Evolutionary conservation across 1,284 basidiomycete genomes (phyloP).

Genomic region (Ustilago bromivora): DNA sequence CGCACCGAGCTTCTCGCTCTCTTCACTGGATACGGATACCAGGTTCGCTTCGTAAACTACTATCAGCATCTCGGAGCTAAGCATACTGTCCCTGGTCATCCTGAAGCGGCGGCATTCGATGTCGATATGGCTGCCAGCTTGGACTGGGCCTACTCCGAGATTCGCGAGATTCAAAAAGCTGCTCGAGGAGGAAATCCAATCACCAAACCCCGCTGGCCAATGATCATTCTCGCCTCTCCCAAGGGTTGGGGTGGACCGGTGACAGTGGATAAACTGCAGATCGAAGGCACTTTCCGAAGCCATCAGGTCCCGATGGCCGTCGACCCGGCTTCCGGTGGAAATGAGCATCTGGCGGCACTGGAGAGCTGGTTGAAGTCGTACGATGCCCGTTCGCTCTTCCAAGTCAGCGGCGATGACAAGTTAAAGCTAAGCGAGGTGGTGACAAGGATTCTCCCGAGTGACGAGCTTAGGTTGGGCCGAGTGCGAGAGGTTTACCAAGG

Average conservation of each 20-base stretch:
- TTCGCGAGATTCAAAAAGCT: constrained; percentile 78
- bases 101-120: constrained; percentile 70
- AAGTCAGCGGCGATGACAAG: constrained; percentile 68
- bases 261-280: constrained; percentile 76
- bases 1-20: constrained; percentile 80
- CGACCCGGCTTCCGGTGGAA: constrained; percentile 73
- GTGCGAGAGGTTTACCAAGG: constrained; percentile 69
- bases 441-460: constrained; percentile 75
- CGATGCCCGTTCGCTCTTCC: constrained; percentile 66
- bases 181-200: constrained; percentile 81
- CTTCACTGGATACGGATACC: constrained; percentile 73
- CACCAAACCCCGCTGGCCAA: constrained; percentile 85
- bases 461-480: constrained; percentile 76
- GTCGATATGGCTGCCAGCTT: constrained; percentile 79
- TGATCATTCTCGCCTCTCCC: constrained; percentile 83
- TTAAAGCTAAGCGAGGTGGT: constrained; percentile 67
- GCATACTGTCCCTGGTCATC: constrained; percentile 73
- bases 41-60: constrained; percentile 84
- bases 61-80: constrained; percentile 73
- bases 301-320: constrained; percentile 87
- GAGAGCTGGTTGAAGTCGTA: constrained; percentile 76
- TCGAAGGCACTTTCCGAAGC: constrained; percentile 79
- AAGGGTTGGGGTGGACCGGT: constrained; percentile 79
- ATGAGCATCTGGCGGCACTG: constrained; percentile 76
- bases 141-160: constrained; percentile 75